Base-by-base conservation (phyloP, 768 basidiomycete genomes). In the Kwoniella sp. region DNA sequence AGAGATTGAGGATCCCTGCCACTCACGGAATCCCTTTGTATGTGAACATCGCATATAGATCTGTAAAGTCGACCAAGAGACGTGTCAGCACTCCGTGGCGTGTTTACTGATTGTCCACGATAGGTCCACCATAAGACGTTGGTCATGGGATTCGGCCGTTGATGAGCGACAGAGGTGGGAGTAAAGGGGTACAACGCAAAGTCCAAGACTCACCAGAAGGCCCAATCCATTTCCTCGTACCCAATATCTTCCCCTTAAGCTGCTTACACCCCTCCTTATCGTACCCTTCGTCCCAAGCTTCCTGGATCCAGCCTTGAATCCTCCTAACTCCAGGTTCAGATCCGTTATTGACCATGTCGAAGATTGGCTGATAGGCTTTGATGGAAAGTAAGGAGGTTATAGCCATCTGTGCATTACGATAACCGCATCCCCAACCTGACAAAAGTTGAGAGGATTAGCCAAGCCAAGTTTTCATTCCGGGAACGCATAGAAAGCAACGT, bases 21-120 rank as follows among this genome's bases (percentile, higher is more conserved):
- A 78, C 89, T 82, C 77, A 94, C 91, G 92, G 91, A 52, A 95
- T 88, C 30, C 88, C 89, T 51, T 88, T 85, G 70, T 80, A 89
- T 1, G 85, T 85, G 74, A 92, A 90, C 30, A 91, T 91, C 12
- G 88, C 86, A 78, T 87, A 89, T 37, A 94, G 74, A 69, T 92
- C 90, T 90, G 70, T 37, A n/a, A 51, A 13, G 7, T 1, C 7
- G 7, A 44, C 40, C 40, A 44, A 3, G 8, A 9, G 10, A 9
- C 40, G 40, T 9, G 10, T 33, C 21, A 22, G 30, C 15, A n/a
- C 17, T 25, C n/a, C 12, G 37, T 19, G 49, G 24, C 49, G 26
- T 13, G 7, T 51, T 9, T 51, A n/a, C n/a, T n/a, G n/a, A n/a
- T n/a, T n/a, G n/a, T n/a, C n/a, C n/a, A n/a, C n/a, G n/a, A n/a